phyloP scores from a whole-genome alignment of 2,329 filamentous ascomycete genomes.

The Furcasterigmium furcatum region DNA sequence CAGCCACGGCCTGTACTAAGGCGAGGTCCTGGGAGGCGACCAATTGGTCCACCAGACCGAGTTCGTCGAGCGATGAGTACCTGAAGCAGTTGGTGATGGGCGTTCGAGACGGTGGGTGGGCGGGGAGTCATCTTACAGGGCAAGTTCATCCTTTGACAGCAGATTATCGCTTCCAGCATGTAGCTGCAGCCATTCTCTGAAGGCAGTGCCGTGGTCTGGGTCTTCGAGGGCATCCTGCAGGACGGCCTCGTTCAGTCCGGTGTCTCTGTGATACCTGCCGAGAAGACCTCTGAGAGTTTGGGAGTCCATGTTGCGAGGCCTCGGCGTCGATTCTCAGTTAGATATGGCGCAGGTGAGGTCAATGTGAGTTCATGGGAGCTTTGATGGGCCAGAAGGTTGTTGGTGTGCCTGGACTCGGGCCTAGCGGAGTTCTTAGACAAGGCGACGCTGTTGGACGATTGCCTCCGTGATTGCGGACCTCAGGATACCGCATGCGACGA shows the following conservation, averaged over 20 bases:
- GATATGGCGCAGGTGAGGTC: not conserved
- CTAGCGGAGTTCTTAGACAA: no score
- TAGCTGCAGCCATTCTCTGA: constrained; percentile 45
- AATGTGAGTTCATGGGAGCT: no score
- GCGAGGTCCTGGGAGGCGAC: constrained; percentile 41
- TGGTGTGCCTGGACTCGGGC: no score
- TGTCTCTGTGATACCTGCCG: constrained; percentile 23
- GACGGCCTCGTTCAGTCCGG: constrained; percentile 26
- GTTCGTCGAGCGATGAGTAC: constrained; percentile 45
- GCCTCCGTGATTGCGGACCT: no score
- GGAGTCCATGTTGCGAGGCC: constrained; percentile 4
- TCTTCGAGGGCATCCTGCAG: constrained; percentile 33
- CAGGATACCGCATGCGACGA: no score
- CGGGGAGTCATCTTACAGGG: constrained; percentile 35
- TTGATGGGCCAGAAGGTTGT: no score
- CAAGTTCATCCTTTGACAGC: constrained; percentile 50
- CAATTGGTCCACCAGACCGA: constrained; percentile 44
- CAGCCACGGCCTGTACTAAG: constrained; percentile 46
- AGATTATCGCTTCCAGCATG: constrained; percentile 49
- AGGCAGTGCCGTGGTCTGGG: constrained; percentile 25
- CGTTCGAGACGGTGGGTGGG: not conserved
- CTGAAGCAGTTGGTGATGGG: constrained; percentile 30
- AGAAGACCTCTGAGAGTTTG: not conserved
- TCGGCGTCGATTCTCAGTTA: not conserved
- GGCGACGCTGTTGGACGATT: no score